phyloP scores from a whole-genome alignment of 2,329 filamentous ascomycete species.

The Colletotrichum coccodes region DNA sequence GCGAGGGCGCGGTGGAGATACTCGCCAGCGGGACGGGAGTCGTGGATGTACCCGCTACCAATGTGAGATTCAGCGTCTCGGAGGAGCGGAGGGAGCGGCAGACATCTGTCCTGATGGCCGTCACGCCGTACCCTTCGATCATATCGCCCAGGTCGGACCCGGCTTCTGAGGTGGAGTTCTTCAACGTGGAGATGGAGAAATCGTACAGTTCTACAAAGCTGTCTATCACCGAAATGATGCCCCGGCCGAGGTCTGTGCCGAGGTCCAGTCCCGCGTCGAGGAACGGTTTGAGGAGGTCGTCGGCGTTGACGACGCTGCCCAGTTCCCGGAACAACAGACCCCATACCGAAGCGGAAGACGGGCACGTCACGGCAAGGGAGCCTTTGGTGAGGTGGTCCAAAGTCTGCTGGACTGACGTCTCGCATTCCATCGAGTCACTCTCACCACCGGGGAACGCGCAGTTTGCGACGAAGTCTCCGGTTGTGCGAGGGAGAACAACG shows the following conservation, averaged over 20 bases:
- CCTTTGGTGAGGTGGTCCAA: constrained; percentile 46
- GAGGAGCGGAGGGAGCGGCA: constrained; percentile 45
- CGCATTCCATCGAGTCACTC: constrained; percentile 42
- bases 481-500: not conserved
- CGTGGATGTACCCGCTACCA: constrained; percentile 44
- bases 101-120: constrained; percentile 43
- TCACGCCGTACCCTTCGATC: constrained; percentile 44
- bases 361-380: constrained; percentile 48
- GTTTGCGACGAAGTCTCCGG: constrained; percentile 38
- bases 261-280: constrained; percentile 9
- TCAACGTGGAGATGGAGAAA: constrained; percentile 43
- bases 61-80: constrained; percentile 44
- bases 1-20: not conserved
- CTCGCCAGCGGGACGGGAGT: constrained; percentile 33
- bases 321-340: constrained; percentile 41
- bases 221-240: constrained; percentile 6
- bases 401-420: constrained; percentile 43
- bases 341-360: constrained; percentile 44
- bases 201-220: constrained; percentile 32
- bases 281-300: constrained; percentile 20
- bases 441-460: constrained; percentile 47
- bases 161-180: constrained; percentile 35
- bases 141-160: constrained; percentile 41
- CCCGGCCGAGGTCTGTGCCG: not conserved
- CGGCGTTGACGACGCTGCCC: constrained; percentile 36